Evolutionary conservation across 2,329 filamentous ascomycete species (phyloP).

Genomic region (Xylaria sp.): DNA sequence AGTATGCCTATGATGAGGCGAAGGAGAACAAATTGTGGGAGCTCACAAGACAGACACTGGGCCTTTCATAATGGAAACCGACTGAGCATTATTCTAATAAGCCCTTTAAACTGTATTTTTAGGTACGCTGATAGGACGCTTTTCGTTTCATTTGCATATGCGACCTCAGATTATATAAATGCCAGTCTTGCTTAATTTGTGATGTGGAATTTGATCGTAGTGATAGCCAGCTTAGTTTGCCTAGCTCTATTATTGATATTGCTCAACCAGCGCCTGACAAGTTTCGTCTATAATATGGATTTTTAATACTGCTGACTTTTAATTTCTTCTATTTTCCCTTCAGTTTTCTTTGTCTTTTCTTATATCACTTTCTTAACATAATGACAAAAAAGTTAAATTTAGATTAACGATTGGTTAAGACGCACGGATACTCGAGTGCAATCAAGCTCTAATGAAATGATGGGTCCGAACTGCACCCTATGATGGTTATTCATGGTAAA

Average conservation of each 20-base stretch:
- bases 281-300: too few species aligned
- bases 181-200: background rate
- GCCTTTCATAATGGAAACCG: conserved; percentile 4
- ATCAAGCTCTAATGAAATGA: background rate
- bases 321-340: too few species aligned
- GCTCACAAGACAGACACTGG: conserved; percentile 24
- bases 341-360: too few species aligned
- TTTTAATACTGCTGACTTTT: too few species aligned
- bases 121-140: background rate
- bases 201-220: background rate
- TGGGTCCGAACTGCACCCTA: background rate
- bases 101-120: background rate
- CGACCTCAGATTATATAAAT: background rate
- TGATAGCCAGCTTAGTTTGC: background rate
- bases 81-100: background rate
- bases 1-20: conserved; percentile 27
- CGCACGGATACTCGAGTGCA: too few species aligned
- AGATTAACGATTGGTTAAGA: too few species aligned
- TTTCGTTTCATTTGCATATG: background rate
- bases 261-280: background rate
- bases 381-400: too few species aligned
- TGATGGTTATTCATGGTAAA: background rate
- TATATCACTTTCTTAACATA: too few species aligned
- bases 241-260: background rate
- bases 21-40: conserved; percentile 32